A percentile compares a stretch with the other conserved stretches of the same genome.
Evolutionary conservation across 257 asterid species (phyloP).

Genomic region (Jacaranda mimosifolia): DNA sequence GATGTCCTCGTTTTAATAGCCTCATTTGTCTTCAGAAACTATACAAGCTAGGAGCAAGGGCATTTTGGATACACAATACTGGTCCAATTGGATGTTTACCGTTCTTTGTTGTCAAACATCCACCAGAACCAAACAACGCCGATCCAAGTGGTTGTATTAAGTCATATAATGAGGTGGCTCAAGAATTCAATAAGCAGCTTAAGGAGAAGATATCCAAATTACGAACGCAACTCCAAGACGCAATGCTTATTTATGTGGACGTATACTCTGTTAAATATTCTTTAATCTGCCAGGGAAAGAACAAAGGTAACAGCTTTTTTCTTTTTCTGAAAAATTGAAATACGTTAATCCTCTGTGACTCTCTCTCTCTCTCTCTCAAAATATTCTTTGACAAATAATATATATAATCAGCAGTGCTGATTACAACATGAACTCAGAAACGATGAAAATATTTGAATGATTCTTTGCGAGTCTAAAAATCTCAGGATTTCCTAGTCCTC

Average conservation of each 20-base stretch:
- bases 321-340: background rate
- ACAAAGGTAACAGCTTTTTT: conserved; percentile 25
- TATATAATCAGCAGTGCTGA: background rate
- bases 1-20: background rate
- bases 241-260: conserved; percentile 36
- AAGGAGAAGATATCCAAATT: conserved; percentile 23
- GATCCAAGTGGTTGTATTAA: conserved; percentile 38
- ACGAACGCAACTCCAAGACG: conserved; percentile 21
- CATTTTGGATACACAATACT: conserved; percentile 45
- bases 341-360: no score
- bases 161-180: conserved; percentile 35
- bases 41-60: conserved; percentile 38
- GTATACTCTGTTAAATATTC: conserved; percentile 39
- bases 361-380: no score
- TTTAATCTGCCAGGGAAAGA: conserved; percentile 34
- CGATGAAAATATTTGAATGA: background rate
- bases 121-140: conserved; percentile 19
- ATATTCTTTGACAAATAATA: background rate
- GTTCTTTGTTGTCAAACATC: conserved; percentile 11
- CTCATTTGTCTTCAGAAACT: conserved; percentile 29
- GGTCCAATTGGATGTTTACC: conserved; percentile 44
- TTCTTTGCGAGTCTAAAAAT: background rate
- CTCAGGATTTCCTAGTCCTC: conserved; percentile 35
- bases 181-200: conserved; percentile 40
- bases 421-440: no score